phyloP scores from a whole-genome alignment of 208 protist genomes.

The Naegleria gruberi region DNA sequence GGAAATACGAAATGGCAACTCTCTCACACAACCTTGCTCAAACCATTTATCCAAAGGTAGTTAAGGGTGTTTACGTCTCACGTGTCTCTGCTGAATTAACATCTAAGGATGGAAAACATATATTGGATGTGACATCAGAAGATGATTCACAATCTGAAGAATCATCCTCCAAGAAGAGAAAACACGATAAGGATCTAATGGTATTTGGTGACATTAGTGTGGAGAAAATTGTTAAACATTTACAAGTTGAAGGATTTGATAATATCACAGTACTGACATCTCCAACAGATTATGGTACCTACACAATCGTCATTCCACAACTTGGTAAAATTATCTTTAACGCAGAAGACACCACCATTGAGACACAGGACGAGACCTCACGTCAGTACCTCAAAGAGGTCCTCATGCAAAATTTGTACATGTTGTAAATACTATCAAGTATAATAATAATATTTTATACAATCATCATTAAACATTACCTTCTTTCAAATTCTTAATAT shows the following conservation, averaged over 20 bases:
- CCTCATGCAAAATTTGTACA: neutral
- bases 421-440: conserved; percentile 17
- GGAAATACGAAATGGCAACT: neutral
- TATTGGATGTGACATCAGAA: neutral
- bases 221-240: neutral
- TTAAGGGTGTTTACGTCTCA: neutral
- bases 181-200: neutral
- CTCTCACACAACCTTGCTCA: neutral
- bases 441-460: too few species aligned
- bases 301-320: neutral
- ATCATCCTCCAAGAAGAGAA: neutral
- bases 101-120: neutral
- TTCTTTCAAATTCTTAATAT: too few species aligned
- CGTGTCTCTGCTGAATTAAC: neutral
- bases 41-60: neutral
- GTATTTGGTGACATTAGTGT: neutral
- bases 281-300: neutral
- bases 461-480: too few species aligned
- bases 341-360: neutral
- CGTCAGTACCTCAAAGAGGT: neutral
- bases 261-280: neutral
- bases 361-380: neutral
- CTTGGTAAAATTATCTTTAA: neutral
- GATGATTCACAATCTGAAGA: neutral
- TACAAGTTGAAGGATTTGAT: neutral